Evolutionary conservation across 352 stramenopile species (phyloP).

Genomic region (Globisporangium solare): DNA sequence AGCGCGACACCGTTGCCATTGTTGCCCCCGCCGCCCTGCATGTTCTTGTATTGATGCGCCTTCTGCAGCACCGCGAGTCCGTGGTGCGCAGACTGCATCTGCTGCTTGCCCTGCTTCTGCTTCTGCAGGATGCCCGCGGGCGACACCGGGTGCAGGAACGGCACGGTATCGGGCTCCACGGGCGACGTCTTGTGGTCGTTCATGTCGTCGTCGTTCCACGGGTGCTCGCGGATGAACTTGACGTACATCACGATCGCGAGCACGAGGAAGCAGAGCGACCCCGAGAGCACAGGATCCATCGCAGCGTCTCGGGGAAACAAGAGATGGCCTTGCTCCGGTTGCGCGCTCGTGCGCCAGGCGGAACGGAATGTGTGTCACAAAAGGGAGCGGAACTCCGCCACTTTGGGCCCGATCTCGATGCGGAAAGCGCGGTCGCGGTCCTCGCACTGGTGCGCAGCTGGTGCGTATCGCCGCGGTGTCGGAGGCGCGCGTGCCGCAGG

Average conservation of each 20-base stretch:
- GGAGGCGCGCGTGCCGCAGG: too few species aligned
- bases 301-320: too few species aligned
- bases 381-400: not conserved
- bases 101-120: slow-evolving; percentile 34
- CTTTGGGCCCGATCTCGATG: not conserved
- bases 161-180: slow-evolving; percentile 59
- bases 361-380: not conserved
- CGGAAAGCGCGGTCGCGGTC: not conserved
- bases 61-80: slow-evolving; percentile 35
- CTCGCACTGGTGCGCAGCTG: too few species aligned
- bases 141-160: slow-evolving; percentile 63
- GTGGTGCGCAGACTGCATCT: slow-evolving; percentile 18
- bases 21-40: slow-evolving; percentile 19
- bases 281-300: slow-evolving; percentile 83
- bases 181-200: slow-evolving; percentile 57
- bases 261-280: slow-evolving; percentile 85
- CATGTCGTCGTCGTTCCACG: slow-evolving; percentile 51
- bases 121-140: slow-evolving; percentile 37
- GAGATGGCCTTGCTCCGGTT: too few species aligned
- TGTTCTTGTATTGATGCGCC: slow-evolving; percentile 45
- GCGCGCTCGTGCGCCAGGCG: too few species aligned
- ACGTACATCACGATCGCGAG: slow-evolving; percentile 87
- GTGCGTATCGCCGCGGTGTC: too few species aligned
- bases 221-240: slow-evolving; percentile 81
- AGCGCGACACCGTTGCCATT: slow-evolving; percentile 9